These are phyloP conservation scores for Daldinia decipiens DNA, from an alignment of 495 filamentous ascomycete genomes.

Conservation along the genomic window DNA sequence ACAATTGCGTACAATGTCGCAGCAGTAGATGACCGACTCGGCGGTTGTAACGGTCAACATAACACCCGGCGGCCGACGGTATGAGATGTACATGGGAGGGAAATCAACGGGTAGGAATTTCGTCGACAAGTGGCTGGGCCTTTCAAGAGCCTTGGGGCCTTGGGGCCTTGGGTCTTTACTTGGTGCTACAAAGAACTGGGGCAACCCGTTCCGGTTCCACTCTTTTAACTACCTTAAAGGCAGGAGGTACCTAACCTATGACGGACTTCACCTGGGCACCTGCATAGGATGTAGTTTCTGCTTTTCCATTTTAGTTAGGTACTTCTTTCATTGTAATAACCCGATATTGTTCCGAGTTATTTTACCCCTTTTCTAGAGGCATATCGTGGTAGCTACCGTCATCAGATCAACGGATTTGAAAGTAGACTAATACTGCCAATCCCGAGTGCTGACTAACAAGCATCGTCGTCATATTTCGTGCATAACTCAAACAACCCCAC, in stretches of 20 bases:
- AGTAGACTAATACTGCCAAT: too few relatives aligned
- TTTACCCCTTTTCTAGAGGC: background rate
- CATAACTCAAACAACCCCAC: too few relatives aligned
- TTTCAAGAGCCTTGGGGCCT: background rate
- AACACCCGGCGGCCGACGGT: conserved; percentile 43
- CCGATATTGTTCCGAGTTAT: background rate
- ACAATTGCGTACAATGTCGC: conserved; percentile 33
- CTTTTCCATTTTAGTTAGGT: background rate
- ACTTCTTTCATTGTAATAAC: background rate
- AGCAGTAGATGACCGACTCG: conserved; percentile 36
- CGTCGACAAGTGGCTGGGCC: conserved; percentile 21
- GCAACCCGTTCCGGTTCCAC: background rate
- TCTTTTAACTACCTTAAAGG: background rate
- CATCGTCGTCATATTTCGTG: too few relatives aligned
- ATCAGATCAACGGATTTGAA: too few relatives aligned
- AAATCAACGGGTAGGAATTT: conserved; percentile 22
- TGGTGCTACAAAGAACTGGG: conserved; percentile 6
- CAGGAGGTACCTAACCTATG: background rate
- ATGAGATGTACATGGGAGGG: conserved; percentile 22
- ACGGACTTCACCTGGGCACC: background rate
- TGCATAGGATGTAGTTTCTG: background rate
- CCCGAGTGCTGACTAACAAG: too few relatives aligned
- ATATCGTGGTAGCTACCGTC: too few relatives aligned
- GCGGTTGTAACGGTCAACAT: conserved; percentile 47
- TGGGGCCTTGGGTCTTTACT: background rate